These are phyloP conservation scores for Lactifluus subvellereus DNA, from an alignment of 768 basidiomycete species.

Conservation along the genomic window DNA sequence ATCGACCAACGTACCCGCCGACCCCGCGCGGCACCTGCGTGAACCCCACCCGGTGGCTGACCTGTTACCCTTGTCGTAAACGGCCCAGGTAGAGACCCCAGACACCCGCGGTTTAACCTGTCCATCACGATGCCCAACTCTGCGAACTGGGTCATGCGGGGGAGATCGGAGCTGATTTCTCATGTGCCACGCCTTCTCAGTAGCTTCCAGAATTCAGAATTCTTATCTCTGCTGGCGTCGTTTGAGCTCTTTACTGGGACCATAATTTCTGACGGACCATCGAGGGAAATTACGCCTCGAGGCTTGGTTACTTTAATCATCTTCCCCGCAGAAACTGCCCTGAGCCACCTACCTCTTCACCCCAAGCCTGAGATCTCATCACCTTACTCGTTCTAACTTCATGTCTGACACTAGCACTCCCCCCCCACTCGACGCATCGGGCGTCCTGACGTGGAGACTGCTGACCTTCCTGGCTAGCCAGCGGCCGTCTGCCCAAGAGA, in stretches of 20 bases:
- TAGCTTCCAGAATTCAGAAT: background rate
- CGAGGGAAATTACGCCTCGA: background rate
- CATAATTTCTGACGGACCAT: background rate
- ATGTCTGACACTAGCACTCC: background rate
- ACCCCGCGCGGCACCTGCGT: too few species aligned
- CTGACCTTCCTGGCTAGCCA: background rate
- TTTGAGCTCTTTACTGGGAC: background rate
- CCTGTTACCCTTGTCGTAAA: too few species aligned
- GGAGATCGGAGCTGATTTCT: background rate
- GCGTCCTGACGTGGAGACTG: conserved; percentile 5
- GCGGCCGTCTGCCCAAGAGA: background rate
- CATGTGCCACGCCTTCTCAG: background rate
- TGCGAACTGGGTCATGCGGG: background rate
- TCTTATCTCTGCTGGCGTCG: background rate
- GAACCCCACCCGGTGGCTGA: too few species aligned
- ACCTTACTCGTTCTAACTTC: background rate
- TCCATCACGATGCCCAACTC: background rate
- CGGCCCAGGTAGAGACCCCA: too few species aligned
- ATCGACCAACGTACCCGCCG: too few species aligned
- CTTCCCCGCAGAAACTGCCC: background rate
- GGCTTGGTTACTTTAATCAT: background rate
- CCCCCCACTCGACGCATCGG: background rate
- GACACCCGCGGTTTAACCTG: too few species aligned
- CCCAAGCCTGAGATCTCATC: background rate
- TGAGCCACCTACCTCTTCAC: background rate